Evolutionary conservation across 2,329 filamentous ascomycete species (phyloP).

Genomic region (Leptodontidium sp.): DNA sequence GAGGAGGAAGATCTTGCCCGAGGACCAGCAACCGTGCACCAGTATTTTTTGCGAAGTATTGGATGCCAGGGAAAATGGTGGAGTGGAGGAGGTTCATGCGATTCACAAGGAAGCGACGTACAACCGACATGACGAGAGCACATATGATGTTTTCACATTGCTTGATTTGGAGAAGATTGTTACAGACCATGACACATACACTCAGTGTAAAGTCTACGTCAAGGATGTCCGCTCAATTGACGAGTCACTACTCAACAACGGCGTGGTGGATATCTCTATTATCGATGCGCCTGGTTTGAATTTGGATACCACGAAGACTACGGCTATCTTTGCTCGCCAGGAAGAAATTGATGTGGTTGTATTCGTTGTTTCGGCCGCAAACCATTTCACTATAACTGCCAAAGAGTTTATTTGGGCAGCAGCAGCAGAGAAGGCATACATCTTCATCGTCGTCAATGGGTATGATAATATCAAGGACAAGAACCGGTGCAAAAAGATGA

Average conservation of each 20-base stretch:
- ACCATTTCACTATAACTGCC: conserved; percentile 97
- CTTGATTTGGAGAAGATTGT: conserved; percentile 88
- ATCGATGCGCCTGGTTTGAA: conserved; percentile 97
- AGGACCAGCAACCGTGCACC: conserved; percentile 97
- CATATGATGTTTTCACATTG: conserved; percentile 86
- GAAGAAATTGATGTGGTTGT: conserved; percentile 99
- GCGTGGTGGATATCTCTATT: conserved; percentile 95
- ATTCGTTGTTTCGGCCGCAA: conserved; percentile 96
- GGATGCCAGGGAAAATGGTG: conserved; percentile 88
- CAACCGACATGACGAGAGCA: conserved; percentile 89
- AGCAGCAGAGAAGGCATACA: conserved; percentile 95
- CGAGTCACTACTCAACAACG: conserved; percentile 94
- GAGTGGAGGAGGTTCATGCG: conserved; percentile 93
- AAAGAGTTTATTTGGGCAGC: conserved; percentile 97
- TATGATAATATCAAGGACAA: conserved; percentile 96
- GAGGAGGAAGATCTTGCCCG: conserved; percentile 89
- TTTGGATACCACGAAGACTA: conserved; percentile 95
- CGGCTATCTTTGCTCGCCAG: conserved; percentile 94
- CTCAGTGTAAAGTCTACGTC: conserved; percentile 96
- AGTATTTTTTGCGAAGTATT: conserved; percentile 98
- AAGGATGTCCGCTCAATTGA: conserved; percentile 89
- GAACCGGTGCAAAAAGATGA: conserved; percentile 88
- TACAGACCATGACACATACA: conserved; percentile 85
- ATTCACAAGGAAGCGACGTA: conserved; percentile 84
- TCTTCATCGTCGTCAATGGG: conserved; percentile 98